Base-by-base conservation (phyloP, 106 monocot species). In the Dioscorea alata region DNA sequence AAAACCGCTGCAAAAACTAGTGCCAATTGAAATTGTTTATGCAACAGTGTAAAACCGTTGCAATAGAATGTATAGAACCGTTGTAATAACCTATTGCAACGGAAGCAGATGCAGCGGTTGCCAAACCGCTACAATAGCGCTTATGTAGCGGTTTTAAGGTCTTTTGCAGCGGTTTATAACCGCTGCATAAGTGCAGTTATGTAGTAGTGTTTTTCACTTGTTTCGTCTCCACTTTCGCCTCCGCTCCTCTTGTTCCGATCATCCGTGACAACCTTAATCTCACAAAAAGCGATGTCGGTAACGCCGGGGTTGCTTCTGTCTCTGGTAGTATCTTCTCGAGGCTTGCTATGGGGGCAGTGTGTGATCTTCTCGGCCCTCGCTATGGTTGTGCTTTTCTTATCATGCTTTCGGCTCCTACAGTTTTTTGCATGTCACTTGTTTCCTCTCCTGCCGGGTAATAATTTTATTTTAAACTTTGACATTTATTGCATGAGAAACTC, bases 231-330 rank as follows among this genome's bases (percentile, higher is more conserved):
- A 88, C 85, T 69, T 88, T 85, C 74, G 92, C 92, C 10, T 88
- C 88, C 4, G 80, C 92, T 4, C 92, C 92, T 0, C 82, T 92
- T 20, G 80, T 92, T 64, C 92, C 88, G 50, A 72, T 92, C 80
- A 92, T 92, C 78, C 88, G 92, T 42, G 86, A 91, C 71, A 79
- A 86, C 76, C 84, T 91, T 60, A 71, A 64, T 81, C 80, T 91
- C 61, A 79, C 64, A 21, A 79, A 79, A 69, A 67, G 73, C 23
- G 90, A 91, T 63, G 82, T 91, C 52, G 90, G 90, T 60, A 87
- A 86, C 70, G 86, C 90, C 56, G 91, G 79, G 0, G 61, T 74
- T 10, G 79, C 79, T 25, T 80, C 74, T 34, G 74, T 80, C 60
- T 74, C 74, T 23, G 91, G 79, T 6, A 64, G 63, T 53, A 74